A percentile compares a stretch with the other conserved stretches of the same genome.
These are phyloP conservation scores for Colletotrichum limetticola DNA, from an alignment of 2,329 filamentous ascomycete genomes.

Conservation along the genomic window DNA sequence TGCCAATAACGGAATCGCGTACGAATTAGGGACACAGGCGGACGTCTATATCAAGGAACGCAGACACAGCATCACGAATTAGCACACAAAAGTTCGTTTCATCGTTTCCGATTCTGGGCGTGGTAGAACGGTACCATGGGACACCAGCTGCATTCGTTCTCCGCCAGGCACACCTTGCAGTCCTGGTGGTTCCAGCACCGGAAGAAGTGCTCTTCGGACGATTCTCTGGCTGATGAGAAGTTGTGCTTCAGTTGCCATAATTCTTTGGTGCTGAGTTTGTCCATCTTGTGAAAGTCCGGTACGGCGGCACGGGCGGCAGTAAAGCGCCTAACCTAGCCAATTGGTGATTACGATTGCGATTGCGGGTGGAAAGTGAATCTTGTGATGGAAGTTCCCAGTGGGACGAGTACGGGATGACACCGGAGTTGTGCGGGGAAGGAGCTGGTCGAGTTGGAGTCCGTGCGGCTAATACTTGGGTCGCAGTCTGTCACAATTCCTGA, in stretches of 20 bases:
- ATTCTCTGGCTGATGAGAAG: conserved; percentile 41
- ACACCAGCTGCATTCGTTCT: conserved; percentile 62
- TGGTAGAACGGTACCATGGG: conserved; percentile 55
- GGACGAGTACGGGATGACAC: not conserved
- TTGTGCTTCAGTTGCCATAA: conserved; percentile 38
- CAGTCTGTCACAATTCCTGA: not conserved
- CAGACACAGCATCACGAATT: not conserved
- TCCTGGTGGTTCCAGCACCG: conserved; percentile 64
- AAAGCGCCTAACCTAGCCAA: not conserved
- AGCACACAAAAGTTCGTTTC: not conserved
- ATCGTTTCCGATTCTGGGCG: not conserved
- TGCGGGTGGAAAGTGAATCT: not conserved
- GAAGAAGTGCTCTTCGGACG: conserved; percentile 52
- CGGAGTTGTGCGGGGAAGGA: conserved; percentile 15
- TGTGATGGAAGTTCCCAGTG: not conserved
- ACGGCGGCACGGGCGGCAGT: not conserved
- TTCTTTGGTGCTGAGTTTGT: not conserved
- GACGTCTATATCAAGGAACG: conserved; percentile 52
- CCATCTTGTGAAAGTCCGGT: not conserved
- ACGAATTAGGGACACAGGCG: conserved; percentile 64
- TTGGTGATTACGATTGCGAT: not conserved
- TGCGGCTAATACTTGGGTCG: conserved; percentile 5
- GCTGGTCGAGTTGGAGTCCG: not conserved
- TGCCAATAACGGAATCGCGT: conserved; percentile 57
- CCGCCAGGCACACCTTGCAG: conserved; percentile 57